Base-by-base conservation (phyloP, 371 early-diverging fungal genomes). In the Thermomucor indicae-seudaticae region DNA sequence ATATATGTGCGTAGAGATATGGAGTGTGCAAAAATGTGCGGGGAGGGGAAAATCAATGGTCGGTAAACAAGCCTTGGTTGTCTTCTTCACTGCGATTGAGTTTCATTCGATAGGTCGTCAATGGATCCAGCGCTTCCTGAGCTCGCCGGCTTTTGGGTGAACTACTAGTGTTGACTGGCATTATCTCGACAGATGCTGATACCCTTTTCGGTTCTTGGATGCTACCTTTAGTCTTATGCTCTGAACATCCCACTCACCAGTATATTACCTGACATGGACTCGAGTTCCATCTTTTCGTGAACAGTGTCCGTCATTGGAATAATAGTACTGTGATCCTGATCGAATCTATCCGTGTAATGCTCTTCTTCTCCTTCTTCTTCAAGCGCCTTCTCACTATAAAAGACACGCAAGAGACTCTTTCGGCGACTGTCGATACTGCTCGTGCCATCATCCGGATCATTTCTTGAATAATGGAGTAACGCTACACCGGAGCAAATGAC, bases 401-500 rank as follows among this genome's bases (percentile, higher is more conserved):
- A 61, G 45, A 61, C 42, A 5, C 60, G 53, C 16, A 67, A 54
- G n/a, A 67, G 38, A 25, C 58, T 64, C 10, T 47, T 49, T 16
- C 51, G 41, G 11, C 62, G 55, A n/a, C 53, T 52, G n/a, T 44
- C 49, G 30, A 41, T 47, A n/a, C 35, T 48, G 39, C 64, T 58
- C 5, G 60, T 65, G 16, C 58, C 64, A 6, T 65, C 60, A 30
- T 70, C 35, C 1, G 23, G 35, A 38, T 41, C 24, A 14, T 35
- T 50, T 12, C 50, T 47, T 10, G 75, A 72, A 27, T 67, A 57
- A 38, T 75, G 75, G 1, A 75, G 40, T 7, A 75, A 47, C 0
- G 75, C 63, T 1, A 75, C 67, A 16, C 75, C 76, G 1, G 72
- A 73, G 32, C 83, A 95, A 44, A 95, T 93, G 24, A 86, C 88